A percentile compares a stretch with the other conserved stretches of the same genome.
Conservation (phyloP, 176 grass and related monocot genomes). For the Metroxylon sagu region DNA sequence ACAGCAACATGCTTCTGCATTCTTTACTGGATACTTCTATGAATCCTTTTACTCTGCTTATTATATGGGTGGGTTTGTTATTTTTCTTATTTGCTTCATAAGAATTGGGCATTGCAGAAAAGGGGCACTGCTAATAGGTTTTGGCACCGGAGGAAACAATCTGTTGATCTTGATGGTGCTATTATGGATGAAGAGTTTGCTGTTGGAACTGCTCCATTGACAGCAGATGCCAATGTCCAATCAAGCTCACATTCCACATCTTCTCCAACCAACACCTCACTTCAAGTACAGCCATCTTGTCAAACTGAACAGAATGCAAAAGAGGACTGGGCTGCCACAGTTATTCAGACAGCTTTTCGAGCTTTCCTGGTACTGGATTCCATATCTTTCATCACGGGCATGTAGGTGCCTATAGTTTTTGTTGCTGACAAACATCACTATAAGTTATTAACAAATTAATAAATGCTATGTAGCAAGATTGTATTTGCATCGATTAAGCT, state of each 20-base stretch:
- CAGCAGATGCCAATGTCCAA: slow-evolving; percentile 15
- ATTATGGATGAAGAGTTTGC: slow-evolving; percentile 25
- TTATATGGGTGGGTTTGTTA: too few species aligned
- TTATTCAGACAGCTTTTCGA: slow-evolving; percentile 86
- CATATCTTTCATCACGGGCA: too few species aligned
- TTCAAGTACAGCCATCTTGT: slow-evolving; percentile 18
- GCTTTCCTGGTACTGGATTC: slow-evolving; percentile 8
- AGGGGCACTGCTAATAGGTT: not conserved
- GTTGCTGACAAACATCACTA: too few species aligned
- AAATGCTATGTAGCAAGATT: too few species aligned
- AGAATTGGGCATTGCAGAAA: not conserved
- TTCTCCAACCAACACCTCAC: slow-evolving; percentile 9
- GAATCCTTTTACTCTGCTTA: too few species aligned
- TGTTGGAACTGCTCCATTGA: slow-evolving; percentile 26
- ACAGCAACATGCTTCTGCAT: too few species aligned
- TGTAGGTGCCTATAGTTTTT: too few species aligned
- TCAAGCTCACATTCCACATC: slow-evolving; percentile 30
- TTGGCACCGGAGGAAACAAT: slow-evolving; percentile 27
- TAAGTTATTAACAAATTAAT: too few species aligned
- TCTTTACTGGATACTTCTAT: too few species aligned
- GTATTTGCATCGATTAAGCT: too few species aligned
- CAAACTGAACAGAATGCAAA: slow-evolving; percentile 39
- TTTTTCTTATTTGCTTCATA: too few species aligned
- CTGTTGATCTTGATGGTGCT: slow-evolving; percentile 14
- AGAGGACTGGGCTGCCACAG: slow-evolving; percentile 62